These are phyloP conservation scores for Penicillium sp. DNA, from an alignment of 2,329 filamentous ascomycete genomes.

Conservation along the genomic window DNA sequence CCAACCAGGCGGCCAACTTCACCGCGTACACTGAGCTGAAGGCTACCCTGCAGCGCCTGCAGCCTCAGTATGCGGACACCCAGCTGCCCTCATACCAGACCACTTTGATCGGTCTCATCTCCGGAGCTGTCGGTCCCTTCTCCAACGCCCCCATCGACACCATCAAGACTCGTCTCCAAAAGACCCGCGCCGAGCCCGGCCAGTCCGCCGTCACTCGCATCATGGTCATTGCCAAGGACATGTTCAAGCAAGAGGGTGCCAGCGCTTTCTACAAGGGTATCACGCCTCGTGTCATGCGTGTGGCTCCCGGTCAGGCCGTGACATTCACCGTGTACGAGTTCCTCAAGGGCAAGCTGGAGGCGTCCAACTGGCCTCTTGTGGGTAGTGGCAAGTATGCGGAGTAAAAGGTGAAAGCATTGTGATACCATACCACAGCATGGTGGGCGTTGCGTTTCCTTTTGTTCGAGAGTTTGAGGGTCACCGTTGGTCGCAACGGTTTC, in stretches of 20 bases:
- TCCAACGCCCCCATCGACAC: slow-evolving; percentile 98
- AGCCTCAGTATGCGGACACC: slow-evolving; percentile 60
- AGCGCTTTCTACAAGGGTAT: slow-evolving; percentile 99
- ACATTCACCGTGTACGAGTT: slow-evolving; percentile 73
- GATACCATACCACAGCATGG: slow-evolving; percentile 24
- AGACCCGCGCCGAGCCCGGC: slow-evolving; percentile 74
- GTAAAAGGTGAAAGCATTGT: slow-evolving; percentile 28
- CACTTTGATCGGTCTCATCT: slow-evolving; percentile 81
- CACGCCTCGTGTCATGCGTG: slow-evolving; percentile 93
- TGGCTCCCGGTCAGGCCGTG: slow-evolving; percentile 86
- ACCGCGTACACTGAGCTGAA: slow-evolving; percentile 96
- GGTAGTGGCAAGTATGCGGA: slow-evolving; percentile 63
- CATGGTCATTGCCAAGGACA: slow-evolving; percentile 68
- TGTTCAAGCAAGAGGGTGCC: slow-evolving; percentile 91
- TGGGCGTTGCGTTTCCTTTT: slow-evolving; percentile 20
- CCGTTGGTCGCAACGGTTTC: slow-evolving; percentile 8
- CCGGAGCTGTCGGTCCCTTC: slow-evolving; percentile 89
- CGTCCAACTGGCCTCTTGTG: slow-evolving; percentile 55
- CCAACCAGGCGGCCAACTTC: slow-evolving; percentile 98
- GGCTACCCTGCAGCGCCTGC: slow-evolving; percentile 64
- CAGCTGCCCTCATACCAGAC: slow-evolving; percentile 85
- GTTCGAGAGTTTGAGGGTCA: slow-evolving; percentile 1
- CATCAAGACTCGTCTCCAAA: slow-evolving; percentile 95
- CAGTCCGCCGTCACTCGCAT: slow-evolving; percentile 78
- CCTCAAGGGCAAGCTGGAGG: slow-evolving; percentile 67